Evolutionary conservation across 2,329 filamentous ascomycete genomes (phyloP), one percentile per base, ranked within the genome.

Genomic region (Claviceps digitariae): DNA sequence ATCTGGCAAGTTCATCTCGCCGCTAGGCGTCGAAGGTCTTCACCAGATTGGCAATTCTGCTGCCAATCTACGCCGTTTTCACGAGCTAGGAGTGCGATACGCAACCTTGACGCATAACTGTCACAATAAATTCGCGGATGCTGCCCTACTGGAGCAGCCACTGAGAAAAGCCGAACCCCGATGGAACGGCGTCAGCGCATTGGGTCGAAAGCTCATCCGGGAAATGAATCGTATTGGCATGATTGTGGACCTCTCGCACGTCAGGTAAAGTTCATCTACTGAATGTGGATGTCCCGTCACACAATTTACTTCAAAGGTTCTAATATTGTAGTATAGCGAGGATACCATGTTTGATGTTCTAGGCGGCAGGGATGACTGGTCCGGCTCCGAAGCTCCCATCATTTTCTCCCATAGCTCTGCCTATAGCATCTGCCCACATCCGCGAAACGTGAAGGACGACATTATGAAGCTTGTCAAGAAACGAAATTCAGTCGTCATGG

Each of bases 21-120:
- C 87, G 0, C 71, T 91, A 4, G 87, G 84, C 2, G 81, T 94
- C 51, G 90, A 95, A 70, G 91, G 91, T 3, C 77, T 96, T 8
- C 91, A 97, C 64, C 91, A 95, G 62, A 94, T 97, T 60, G 90
- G 89, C 55, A 95, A 96, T 69, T 87, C 83, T 1, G 74, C 83
- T 25, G 77, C 85, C 43, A 90, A 83, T 52, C 73, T 97, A 10
- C 82, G 91, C 7, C 75, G 81, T 25, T 95, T 84, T 67, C 75
- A 93, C 66, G 73, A 77, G 2, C 74, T 95, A 2, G 91, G 91
- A 1, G 90, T 90, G 5, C 83, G 89, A 50, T 96, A 96, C 63
- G 83, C 84, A 20, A 96, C 90, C 0, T 72, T 97, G 17, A 95
- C 88, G 2, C 91, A 95, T 73, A 95, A 95, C n/a, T 51, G 38